Evolutionary conservation across 148 eudicot species (phyloP).

Genomic region (Rhododendron kiyosumense): DNA sequence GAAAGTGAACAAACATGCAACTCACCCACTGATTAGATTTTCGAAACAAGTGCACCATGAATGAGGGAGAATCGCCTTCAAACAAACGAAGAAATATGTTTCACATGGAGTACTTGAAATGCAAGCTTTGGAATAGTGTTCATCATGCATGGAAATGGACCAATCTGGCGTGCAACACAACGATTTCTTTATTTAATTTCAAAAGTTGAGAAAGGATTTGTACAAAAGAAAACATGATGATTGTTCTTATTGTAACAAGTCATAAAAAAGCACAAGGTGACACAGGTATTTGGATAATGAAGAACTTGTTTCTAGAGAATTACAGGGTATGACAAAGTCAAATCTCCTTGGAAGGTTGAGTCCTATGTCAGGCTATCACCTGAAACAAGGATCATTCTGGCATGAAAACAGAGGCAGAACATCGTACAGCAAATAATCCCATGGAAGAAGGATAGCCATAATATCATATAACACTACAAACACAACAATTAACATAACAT

Average conservation of each 20-base stretch:
- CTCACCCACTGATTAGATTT: neutral
- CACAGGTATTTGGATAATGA: neutral
- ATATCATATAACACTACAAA: neutral
- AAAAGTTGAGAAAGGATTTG: neutral
- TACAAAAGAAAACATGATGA: neutral
- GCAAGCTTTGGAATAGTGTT: neutral
- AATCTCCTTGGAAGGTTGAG: neutral
- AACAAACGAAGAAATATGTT: neutral
- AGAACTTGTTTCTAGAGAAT: neutral
- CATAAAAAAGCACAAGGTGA: neutral
- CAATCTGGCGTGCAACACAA: neutral
- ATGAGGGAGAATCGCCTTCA: neutral
- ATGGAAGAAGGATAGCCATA: neutral
- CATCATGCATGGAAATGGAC: neutral
- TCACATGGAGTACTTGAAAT: neutral
- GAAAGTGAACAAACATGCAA: neutral
- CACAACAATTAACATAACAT: neutral
- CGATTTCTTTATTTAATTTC: neutral
- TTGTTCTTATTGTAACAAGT: no score
- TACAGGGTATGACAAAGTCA: neutral
- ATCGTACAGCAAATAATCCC: neutral
- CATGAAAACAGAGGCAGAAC: neutral
- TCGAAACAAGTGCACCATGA: neutral
- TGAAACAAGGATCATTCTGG: neutral
- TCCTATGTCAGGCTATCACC: neutral